Percentiles rank a stretch among this genome's conserved stretches.
These are phyloP conservation scores for Euphorbia celastroides DNA, from an alignment of 441 rosid genomes.

Conservation along the genomic window DNA sequence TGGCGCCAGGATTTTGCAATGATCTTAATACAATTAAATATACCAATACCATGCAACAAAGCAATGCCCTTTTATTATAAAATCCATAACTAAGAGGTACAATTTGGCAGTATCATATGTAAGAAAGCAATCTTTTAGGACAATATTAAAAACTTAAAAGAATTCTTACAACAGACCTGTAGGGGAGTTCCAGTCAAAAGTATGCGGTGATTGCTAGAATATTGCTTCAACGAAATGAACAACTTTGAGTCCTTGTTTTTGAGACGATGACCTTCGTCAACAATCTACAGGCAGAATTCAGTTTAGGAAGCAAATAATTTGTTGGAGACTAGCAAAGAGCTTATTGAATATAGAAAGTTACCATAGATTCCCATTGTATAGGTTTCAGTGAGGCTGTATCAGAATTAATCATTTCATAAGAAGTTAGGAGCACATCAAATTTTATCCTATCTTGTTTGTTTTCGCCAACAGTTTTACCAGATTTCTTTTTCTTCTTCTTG, in stretches of 20 bases:
- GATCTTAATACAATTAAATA: not conserved
- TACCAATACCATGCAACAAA: not conserved
- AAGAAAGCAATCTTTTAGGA: slow-evolving; percentile 5
- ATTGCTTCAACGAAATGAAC: slow-evolving; percentile 82
- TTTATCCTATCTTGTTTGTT: slow-evolving; percentile 93
- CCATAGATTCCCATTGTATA: slow-evolving; percentile 99
- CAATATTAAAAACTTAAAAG: slow-evolving; percentile 14
- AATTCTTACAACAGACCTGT: slow-evolving; percentile 55
- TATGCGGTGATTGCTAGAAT: slow-evolving; percentile 76
- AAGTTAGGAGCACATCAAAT: slow-evolving; percentile 95
- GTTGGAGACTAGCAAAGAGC: slow-evolving; percentile 15
- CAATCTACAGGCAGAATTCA: slow-evolving; percentile 59
- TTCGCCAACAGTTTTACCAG: slow-evolving; percentile 67
- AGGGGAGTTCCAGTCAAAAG: slow-evolving; percentile 99
- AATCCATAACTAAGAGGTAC: slow-evolving; percentile 2
- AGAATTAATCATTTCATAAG: slow-evolving; percentile 97
- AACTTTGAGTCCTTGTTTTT: slow-evolving; percentile 97
- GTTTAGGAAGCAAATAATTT: slow-evolving; percentile 20
- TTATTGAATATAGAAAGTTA: slow-evolving; percentile 29
- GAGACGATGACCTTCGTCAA: slow-evolving; percentile 98
- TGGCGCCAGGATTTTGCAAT: not conserved
- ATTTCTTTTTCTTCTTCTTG: slow-evolving; percentile 85
- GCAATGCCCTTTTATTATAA: not conserved
- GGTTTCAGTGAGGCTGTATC: slow-evolving; percentile 81
- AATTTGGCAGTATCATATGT: not conserved